phyloP scores from a whole-genome alignment of 768 basidiomycete genomes.

The Vararia minispora region DNA sequence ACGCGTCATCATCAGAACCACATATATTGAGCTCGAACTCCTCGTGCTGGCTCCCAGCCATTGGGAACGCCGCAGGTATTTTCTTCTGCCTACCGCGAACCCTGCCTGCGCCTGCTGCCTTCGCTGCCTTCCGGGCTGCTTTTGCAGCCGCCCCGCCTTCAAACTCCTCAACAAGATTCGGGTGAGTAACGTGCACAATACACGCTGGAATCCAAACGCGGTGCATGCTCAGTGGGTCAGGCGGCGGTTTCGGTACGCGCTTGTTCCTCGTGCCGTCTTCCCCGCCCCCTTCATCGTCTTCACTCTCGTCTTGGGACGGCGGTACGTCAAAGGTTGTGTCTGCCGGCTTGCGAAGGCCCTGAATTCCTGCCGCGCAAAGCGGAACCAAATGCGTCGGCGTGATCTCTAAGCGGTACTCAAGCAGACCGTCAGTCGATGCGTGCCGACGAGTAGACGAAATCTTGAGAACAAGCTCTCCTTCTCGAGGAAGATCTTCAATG shows the following conservation, averaged over 20 bases:
- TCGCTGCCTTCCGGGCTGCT: conserved; percentile 37
- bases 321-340: conserved; percentile 14
- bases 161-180: conserved; percentile 50
- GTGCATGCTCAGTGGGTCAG: conserved; percentile 43
- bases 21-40: too few species aligned
- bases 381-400: conserved; percentile 55
- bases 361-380: conserved; percentile 55
- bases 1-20: too few species aligned
- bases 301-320: conserved; percentile 37
- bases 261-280: conserved; percentile 25
- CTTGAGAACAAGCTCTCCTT: conserved; percentile 42
- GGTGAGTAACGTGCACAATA: conserved; percentile 60
- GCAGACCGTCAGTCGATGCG: conserved; percentile 53
- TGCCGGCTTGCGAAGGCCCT: conserved; percentile 38
- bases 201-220: conserved; percentile 79
- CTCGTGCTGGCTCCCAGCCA: too few species aligned
- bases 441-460: conserved; percentile 60
- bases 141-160: conserved; percentile 40
- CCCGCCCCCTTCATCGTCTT: conserved; percentile 39
- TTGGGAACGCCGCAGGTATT: too few species aligned
- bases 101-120: too few species aligned
- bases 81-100: too few species aligned
- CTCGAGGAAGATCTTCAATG: conserved; percentile 4
- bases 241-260: conserved; percentile 29
- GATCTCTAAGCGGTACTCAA: conserved; percentile 77